Percentiles rank a stretch among this genome's conserved stretches.
phyloP scores from a whole-genome alignment of 2,329 filamentous ascomycete species.

The Metarhizium guizhouense region DNA sequence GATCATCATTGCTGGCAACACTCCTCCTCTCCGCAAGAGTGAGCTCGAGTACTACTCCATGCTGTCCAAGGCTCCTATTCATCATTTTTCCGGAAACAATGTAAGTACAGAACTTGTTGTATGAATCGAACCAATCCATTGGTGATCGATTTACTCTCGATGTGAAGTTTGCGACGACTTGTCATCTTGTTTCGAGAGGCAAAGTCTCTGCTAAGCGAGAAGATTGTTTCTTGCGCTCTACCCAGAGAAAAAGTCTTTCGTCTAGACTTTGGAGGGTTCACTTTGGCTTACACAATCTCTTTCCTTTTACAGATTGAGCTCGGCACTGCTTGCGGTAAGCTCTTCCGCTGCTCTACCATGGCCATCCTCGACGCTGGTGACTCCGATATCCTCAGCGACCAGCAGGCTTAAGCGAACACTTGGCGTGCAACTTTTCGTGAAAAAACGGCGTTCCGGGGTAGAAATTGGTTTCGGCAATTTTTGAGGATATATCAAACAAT shows the following conservation, averaged over 20 bases:
- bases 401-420: conserved; percentile 44
- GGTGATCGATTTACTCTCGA: neutral
- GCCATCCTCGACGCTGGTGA: conserved; percentile 94
- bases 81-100: conserved; percentile 98
- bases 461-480: conserved; percentile 23
- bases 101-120: conserved; percentile 52
- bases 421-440: conserved; percentile 13
- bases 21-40: conserved; percentile 92
- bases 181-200: conserved; percentile 8
- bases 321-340: conserved; percentile 96
- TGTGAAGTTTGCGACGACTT: neutral
- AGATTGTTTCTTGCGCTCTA: conserved; percentile 32
- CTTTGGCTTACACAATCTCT: conserved; percentile 45
- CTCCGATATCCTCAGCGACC: conserved; percentile 90
- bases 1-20: conserved; percentile 89
- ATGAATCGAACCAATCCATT: neutral
- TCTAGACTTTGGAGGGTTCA: conserved; percentile 80
- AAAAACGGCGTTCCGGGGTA: conserved; percentile 35
- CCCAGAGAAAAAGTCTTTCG: conserved; percentile 85
- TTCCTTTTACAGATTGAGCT: conserved; percentile 72
- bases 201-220: conserved; percentile 11
- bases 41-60: conserved; percentile 95
- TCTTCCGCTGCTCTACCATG: conserved; percentile 98
- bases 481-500: conserved; percentile 26
- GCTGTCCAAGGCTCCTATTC: conserved; percentile 87